A percentile compares a stretch with the other conserved stretches of the same genome.
Conservation (phyloP, 2,329 filamentous ascomycete species). For the Metarhizium album region DNA sequence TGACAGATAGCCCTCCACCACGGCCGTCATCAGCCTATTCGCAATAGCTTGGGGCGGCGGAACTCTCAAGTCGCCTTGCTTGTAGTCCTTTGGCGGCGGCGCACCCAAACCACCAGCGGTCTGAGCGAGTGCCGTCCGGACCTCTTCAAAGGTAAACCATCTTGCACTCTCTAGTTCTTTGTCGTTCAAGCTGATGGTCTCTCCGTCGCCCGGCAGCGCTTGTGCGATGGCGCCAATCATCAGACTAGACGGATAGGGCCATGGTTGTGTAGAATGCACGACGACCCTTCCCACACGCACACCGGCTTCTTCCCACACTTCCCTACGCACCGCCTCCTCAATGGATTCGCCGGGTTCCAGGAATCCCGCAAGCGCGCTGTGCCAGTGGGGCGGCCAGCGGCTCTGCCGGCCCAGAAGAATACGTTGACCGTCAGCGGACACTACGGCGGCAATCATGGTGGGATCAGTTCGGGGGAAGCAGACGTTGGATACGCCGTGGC, state of each 20-base stretch:
- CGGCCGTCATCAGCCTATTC: constrained; percentile 73
- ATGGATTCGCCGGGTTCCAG: constrained; percentile 77
- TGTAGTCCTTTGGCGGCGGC: constrained; percentile 52
- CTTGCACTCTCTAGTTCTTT: constrained; percentile 81
- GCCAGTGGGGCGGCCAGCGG: constrained; percentile 76
- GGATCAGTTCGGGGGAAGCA: constrained; percentile 88
- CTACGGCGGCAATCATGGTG: constrained; percentile 88
- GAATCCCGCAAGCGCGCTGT: constrained; percentile 80
- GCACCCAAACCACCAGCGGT: constrained; percentile 59
- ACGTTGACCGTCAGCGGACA: constrained; percentile 66
- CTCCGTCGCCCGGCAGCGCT: constrained; percentile 59
- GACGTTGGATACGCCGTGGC: constrained; percentile 80
- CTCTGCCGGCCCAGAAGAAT: constrained; percentile 78
- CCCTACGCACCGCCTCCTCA: constrained; percentile 71
- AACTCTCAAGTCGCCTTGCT: constrained; percentile 66
- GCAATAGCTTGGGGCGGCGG: constrained; percentile 87
- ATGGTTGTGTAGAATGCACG: constrained; percentile 75
- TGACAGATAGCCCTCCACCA: constrained; percentile 62
- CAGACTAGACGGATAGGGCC: constrained; percentile 75
- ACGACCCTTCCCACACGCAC: constrained; percentile 67
- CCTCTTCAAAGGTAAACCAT: constrained; percentile 79
- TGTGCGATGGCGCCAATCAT: constrained; percentile 88
- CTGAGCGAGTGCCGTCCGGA: constrained; percentile 58
- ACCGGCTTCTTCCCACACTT: constrained; percentile 80
- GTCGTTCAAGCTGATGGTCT: constrained; percentile 78